These are phyloP conservation scores for Phytophthora megakarya DNA, from an alignment of 352 stramenopile genomes.

Conservation along the genomic window DNA sequence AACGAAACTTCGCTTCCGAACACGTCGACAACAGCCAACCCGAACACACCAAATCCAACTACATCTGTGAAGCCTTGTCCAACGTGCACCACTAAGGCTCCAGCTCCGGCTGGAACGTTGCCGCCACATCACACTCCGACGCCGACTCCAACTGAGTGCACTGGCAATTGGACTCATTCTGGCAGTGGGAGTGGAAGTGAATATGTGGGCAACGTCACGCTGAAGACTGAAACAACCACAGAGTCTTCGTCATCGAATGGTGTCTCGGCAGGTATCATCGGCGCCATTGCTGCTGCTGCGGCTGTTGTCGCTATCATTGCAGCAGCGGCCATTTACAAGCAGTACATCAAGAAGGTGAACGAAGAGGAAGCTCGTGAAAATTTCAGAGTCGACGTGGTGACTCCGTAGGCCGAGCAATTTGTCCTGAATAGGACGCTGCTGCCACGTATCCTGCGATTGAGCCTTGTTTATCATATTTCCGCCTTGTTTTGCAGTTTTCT, in stretches of 20 bases:
- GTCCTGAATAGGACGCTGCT: no score
- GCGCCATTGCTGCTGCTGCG: constrained; percentile 33
- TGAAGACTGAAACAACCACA: constrained; percentile 8
- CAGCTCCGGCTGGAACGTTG: constrained; percentile 1
- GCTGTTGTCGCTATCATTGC: constrained; percentile 32
- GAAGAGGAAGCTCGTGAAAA: constrained; percentile 12
- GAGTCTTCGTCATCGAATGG: constrained; percentile 10
- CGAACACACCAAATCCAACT: constrained; percentile 6
- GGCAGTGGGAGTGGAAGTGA: constrained; percentile 5
- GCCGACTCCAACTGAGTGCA: constrained; percentile 22
- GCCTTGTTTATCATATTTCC: no score
- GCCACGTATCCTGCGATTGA: no score
- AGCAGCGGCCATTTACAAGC: constrained; percentile 40
- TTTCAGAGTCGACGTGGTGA: constrained; percentile 29
- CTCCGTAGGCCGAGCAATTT: constrained; percentile 23
- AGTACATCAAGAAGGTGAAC: constrained; percentile 34
- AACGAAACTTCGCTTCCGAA: constrained; percentile 5
- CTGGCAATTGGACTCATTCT: constrained; percentile 9
- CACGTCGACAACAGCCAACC: constrained; percentile 6
- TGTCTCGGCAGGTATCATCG: constrained; percentile 28
- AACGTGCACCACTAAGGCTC: constrained; percentile 4
- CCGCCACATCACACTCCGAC: background rate
- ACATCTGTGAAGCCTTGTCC: constrained; percentile 2
- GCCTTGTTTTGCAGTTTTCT: no score
- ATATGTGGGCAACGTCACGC: constrained; percentile 11